Evolutionary conservation across 805 yeast genomes (phyloP), one percentile per base, ranked within the genome.

Genomic region (Cyberlindnera mississippiensis): DNA sequence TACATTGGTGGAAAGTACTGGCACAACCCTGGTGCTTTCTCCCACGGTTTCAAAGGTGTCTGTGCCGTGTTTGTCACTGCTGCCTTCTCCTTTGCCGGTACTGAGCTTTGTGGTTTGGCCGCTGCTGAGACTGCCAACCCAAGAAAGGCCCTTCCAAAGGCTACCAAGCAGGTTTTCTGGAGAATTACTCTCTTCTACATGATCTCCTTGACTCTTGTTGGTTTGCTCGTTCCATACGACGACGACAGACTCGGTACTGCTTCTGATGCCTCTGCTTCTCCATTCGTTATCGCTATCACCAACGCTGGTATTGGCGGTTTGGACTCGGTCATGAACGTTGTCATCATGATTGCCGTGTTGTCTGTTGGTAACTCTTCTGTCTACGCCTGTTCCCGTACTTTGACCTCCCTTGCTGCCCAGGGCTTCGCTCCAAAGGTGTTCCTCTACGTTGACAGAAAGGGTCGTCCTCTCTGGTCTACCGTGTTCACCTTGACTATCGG

Each of bases 281-380:
- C 93, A n/a, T 84, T 83, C 54, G 90, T 84, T 37, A 77, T 84
- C 63, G 86, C 90, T 28, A 75, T 82, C 41, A 66, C 59, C 27
- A 68, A 71, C 37, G 84, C 83, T 24, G 84, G 85, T 42, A 78
- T 80, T 47, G 67, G 62, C 32, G 81, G 75, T 7, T 64, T 79
- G 47, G 75, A 79, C 52, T 80, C 78, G 50, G 76, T 80, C 46
- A 70, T 80, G 52, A 80, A 80, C 53, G 85, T 75, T 12, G 75
- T 72, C 40, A 75, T 80, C 50, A 63, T 80, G 56, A 69, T 80
- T 4, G 78, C 84, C 37, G 83, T 82, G 11, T 66, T 67, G 29
- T 27, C 29, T 27, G 29, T 27, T 10, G 29, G 29, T 27, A 27
- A 27, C 29, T 27, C 29, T n/a, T 76, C 73, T 49, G 70, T 76